Evolutionary conservation across 805 yeast genomes (phyloP).

Genomic region (Cyberlindnera lachancei): DNA sequence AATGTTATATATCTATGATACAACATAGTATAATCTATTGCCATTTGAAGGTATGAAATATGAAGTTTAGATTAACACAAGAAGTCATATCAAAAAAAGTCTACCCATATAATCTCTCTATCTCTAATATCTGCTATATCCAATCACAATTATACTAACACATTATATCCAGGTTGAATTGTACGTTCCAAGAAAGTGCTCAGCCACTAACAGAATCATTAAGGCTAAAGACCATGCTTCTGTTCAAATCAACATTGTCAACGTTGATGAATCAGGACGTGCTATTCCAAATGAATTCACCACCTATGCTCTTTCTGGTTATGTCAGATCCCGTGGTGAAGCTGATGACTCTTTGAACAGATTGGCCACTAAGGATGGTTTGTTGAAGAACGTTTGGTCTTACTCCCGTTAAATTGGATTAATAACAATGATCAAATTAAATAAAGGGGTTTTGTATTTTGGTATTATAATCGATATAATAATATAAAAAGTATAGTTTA

Average conservation of each 20-base stretch:
- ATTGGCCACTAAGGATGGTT: slow-evolving; percentile 98
- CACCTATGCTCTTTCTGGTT: slow-evolving; percentile 96
- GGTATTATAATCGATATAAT: no score
- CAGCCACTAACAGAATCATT: slow-evolving; percentile 99
- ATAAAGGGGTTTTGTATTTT: not conserved
- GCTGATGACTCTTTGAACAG: slow-evolving; percentile 99
- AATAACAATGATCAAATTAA: not conserved
- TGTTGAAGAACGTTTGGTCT: slow-evolving; percentile 92
- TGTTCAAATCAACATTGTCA: slow-evolving; percentile 97
- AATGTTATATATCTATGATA: no score
- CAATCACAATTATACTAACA: no score
- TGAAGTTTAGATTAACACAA: no score
- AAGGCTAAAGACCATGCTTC: slow-evolving; percentile 99
- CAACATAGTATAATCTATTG: no score
- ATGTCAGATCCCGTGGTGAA: slow-evolving; percentile 98
- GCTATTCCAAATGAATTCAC: slow-evolving; percentile 84
- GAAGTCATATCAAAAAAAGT: no score
- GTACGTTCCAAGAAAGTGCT: slow-evolving; percentile 99
- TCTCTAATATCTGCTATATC: no score
- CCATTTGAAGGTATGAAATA: no score
- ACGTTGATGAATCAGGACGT: slow-evolving; percentile 95
- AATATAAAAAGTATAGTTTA: no score
- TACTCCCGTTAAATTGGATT: slow-evolving; percentile 68
- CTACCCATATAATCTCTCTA: no score
- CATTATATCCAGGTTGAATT: slow-evolving; percentile 69